Conservation (phyloP, 345 rosid genomes). For the Salix koriyanagi region DNA sequence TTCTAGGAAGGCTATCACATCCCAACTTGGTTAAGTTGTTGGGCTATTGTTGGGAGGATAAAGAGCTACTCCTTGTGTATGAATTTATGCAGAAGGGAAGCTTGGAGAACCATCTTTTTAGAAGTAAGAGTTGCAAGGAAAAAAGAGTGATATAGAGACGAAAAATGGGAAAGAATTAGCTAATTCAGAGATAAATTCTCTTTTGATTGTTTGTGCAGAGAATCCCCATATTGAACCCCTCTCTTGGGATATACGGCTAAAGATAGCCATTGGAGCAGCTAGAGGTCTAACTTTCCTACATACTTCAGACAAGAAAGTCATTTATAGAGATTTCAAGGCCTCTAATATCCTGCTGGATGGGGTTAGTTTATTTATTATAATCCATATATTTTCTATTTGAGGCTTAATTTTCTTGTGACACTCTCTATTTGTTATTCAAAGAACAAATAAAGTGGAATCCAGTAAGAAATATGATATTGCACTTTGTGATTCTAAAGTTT, state of each 20-base stretch:
- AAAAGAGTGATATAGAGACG: neutral
- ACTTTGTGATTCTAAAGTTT: neutral
- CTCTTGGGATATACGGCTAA: constrained; percentile 77
- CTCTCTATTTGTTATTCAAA: neutral
- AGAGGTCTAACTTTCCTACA: constrained; percentile 75
- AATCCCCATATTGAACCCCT: constrained; percentile 51
- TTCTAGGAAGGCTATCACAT: constrained; percentile 75
- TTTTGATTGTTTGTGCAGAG: constrained; percentile 30
- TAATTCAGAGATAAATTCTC: neutral
- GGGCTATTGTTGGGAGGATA: constrained; percentile 80
- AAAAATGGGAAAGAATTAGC: neutral
- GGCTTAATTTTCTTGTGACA: neutral
- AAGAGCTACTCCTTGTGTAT: constrained; percentile 67
- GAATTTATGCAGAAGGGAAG: constrained; percentile 81
- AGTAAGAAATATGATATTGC: neutral
- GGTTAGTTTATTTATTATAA: constrained; percentile 39
- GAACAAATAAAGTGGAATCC: neutral
- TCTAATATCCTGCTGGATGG: constrained; percentile 70
- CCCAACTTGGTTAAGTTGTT: constrained; percentile 70
- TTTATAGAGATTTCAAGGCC: constrained; percentile 81
- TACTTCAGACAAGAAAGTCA: constrained; percentile 62
- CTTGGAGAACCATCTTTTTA: constrained; percentile 74
- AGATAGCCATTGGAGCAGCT: constrained; percentile 76
- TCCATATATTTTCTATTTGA: neutral
- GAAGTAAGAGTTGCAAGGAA: constrained; percentile 45